A percentile compares a stretch with the other conserved stretches of the same genome.
phyloP scores from a whole-genome alignment of 139 green algal genomes.

The Tetradesmus obliquus region DNA sequence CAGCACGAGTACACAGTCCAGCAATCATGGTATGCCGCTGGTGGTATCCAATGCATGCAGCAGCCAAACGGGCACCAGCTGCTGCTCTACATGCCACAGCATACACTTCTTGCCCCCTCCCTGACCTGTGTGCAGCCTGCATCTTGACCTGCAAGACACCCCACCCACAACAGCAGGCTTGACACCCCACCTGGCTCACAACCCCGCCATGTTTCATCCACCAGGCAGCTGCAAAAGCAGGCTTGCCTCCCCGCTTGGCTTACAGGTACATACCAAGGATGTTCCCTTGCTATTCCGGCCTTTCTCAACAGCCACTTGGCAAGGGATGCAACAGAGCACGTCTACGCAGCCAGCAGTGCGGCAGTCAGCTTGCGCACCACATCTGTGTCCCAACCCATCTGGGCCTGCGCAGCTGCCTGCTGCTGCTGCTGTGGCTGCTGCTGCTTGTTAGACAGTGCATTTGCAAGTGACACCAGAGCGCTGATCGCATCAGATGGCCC shows the following conservation, averaged over 20 bases:
- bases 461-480: not conserved
- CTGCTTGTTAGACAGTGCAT: not conserved
- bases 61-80: not conserved
- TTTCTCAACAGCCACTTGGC: not conserved
- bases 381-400: constrained; percentile 13
- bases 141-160: no score
- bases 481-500: not conserved
- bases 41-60: not conserved
- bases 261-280: no score
- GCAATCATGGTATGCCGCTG: not conserved
- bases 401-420: not conserved
- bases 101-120: not conserved
- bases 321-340: not conserved
- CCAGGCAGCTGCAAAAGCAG: no score
- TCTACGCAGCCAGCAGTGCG: constrained; percentile 11
- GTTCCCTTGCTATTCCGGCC: no score
- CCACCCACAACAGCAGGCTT: no score
- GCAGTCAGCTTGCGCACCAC: constrained; percentile 26
- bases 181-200: no score
- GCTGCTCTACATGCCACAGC: not conserved
- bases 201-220: no score
- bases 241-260: no score
- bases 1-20: not conserved
- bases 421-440: constrained; percentile 30
- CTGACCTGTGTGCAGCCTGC: not conserved